Percentiles rank a stretch among this genome's conserved stretches.
These are phyloP conservation scores for Didymella pomorum DNA, from an alignment of 2,329 filamentous ascomycete genomes.

Conservation along the genomic window DNA sequence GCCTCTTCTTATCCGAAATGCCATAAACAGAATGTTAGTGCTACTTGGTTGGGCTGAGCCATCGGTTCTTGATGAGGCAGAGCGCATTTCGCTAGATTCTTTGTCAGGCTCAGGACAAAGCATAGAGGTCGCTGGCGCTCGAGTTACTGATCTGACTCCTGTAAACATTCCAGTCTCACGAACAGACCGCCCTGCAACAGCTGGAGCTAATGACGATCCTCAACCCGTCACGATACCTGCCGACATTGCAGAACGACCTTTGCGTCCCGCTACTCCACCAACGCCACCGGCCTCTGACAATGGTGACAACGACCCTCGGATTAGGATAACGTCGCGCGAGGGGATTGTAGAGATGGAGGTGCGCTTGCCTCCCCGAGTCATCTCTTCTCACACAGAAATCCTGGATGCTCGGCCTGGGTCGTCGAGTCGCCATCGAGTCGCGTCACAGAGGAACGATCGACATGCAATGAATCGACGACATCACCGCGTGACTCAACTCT, in stretches of 20 bases:
- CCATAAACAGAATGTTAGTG: slow-evolving; percentile 35
- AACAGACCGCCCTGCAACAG: slow-evolving; percentile 5
- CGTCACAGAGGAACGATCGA: slow-evolving; percentile 10
- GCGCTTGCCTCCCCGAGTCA: slow-evolving; percentile 43
- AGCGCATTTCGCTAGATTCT: slow-evolving; percentile 3
- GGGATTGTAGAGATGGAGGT: slow-evolving; percentile 52
- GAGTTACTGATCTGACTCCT: slow-evolving; percentile 33
- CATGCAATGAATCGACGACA: slow-evolving; percentile 20
- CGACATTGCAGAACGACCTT: slow-evolving; percentile 20
- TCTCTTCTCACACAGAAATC: slow-evolving; percentile 41
- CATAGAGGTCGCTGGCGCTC: slow-evolving; percentile 31
- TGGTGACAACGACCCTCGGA: slow-evolving; percentile 46
- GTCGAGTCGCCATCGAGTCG: slow-evolving; percentile 13
- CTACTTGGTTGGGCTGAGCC: slow-evolving; percentile 39
- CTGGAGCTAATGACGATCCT: slow-evolving; percentile 11
- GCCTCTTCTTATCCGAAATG: slow-evolving; percentile 30
- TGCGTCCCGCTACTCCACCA: slow-evolving; percentile 34
- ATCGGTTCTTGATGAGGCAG: slow-evolving; percentile 2
- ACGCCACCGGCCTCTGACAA: slow-evolving; percentile 40
- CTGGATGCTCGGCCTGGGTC: slow-evolving; percentile 24
- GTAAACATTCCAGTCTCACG: slow-evolving; percentile 33
- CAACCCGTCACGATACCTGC: slow-evolving; percentile 21
- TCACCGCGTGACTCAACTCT: slow-evolving; percentile 50
- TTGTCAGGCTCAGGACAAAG: slow-evolving; percentile 16
- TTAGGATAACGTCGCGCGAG: slow-evolving; percentile 50